Evolutionary conservation across 2,329 filamentous ascomycete genomes (phyloP), one percentile per base, ranked within the genome.

Genomic region (Calonectria multiphialidica): DNA sequence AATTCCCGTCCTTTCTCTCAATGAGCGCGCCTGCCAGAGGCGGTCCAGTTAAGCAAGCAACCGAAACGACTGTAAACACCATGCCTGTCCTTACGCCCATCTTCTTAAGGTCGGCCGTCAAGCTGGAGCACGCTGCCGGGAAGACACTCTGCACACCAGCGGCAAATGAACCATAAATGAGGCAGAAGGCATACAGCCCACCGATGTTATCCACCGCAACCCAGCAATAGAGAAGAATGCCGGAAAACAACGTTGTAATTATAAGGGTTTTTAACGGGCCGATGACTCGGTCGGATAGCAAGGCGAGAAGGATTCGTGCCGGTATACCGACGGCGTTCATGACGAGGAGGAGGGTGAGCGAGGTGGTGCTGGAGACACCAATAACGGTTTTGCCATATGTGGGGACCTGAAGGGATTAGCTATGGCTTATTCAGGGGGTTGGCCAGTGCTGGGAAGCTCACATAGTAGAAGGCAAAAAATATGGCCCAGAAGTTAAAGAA

Each of bases 381-480:
- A 66, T 55, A 16, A 57, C 49, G 3, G 5, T 37, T 45, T 45
- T 45, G 13, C 49, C 64, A 30, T 28, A 66, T 25, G 47, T 59
- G 13, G 49, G 64, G 21, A 59, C 35, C 49, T 66, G 15, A 3
- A 10, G 42, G 18, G 5, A 28, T 57, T 10, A 33, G 28, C 25
- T 15, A 44, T 25, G 7, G 10, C 45, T 42, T 15, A 16, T 35
- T 30, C 8, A 42, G 45, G 7, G 49, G 37, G 9, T 57, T 30
- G 16, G 33, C 23, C 23, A 37, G 30, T 16, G 35, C 18, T 8
- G 6, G 10, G 1, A 28, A 47, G 18, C 64, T 23, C 45, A 66
- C 64, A 59, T 66, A 66, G 25, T 57, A 66, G 16, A 57, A 67
- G 23, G 50, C 65, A 37, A 67, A 67, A 18, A 47, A 67, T 2